Evolutionary conservation across 352 stramenopile genomes (phyloP), one percentile per base, ranked within the genome.

Genomic region (Phytophthora podocarpi): DNA sequence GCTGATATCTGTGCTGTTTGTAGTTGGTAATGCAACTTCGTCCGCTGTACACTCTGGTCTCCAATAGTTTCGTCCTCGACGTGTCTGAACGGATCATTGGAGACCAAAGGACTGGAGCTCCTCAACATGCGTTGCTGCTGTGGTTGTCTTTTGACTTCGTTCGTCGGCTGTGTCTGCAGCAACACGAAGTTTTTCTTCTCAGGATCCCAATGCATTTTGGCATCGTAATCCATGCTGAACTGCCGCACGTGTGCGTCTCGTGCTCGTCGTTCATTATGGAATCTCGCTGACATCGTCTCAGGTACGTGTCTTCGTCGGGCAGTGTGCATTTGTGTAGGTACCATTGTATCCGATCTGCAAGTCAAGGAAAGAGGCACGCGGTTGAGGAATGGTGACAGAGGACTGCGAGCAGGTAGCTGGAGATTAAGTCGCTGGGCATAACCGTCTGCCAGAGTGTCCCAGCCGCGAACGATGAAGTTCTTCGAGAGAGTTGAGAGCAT

Each of bases 391-490:
- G 59, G 59, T 1, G 52, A 68, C 8, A 69, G 45, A 48, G 31
- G 16, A n/a, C 20, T 41, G 27, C 60, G 52, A 24, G 59, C 45
- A n/a, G 60, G 60, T 34, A 59, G 72, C 15, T 78, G 54, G 9
- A 67, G 43, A 20, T 54, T 64, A 15, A 84, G 37, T 12, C 69
- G 68, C 11, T 78, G 68, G 1, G 64, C 55, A 34, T 81, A 84
- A 31, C 75, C 61, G 15, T 63, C 41, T 53, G 52, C 55, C 15
- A 84, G 61, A 4, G 64, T 73, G 23, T 84, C 60, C 49, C 68
- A 74, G 49, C 81, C 50, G 13, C 67, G 64, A 47, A 84, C 71
- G 16, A 84, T 46, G 26, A 84, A 84, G 27, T 81, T 84, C 16
- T 69, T 78, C 11, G 67, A 68, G 40, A 73, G 67, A 1, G 62